Percentiles rank a stretch among this genome's conserved stretches.
phyloP scores from a whole-genome alignment of 352 stramenopile genomes.

The Globisporangium emineosum region DNA sequence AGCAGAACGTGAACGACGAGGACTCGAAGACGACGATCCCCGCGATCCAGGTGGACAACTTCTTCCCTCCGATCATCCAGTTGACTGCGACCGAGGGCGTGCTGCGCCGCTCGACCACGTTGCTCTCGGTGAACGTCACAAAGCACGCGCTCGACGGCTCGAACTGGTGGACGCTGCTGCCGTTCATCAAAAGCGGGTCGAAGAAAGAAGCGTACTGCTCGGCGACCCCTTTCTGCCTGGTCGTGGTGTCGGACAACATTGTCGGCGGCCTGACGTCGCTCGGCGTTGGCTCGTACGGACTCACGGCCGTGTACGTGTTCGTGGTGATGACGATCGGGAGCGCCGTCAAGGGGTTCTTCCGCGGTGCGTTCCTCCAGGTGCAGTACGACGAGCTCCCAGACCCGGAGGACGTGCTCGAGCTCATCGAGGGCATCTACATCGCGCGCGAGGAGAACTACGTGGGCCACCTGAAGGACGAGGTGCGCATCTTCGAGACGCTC shows the following conservation, averaged over 20 bases:
- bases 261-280: conserved; percentile 76
- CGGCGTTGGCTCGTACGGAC: conserved; percentile 80
- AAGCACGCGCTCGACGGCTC: conserved; percentile 52
- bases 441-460: conserved; percentile 79
- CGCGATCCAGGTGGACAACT: conserved; percentile 43
- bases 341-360: conserved; percentile 81
- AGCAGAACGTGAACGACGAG: conserved; percentile 41
- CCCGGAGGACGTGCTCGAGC: conserved; percentile 78
- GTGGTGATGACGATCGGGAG: conserved; percentile 86
- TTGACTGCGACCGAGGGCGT: conserved; percentile 66
- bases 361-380: conserved; percentile 73
- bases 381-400: conserved; percentile 83
- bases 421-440: conserved; percentile 89
- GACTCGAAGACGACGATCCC: conserved; percentile 24
- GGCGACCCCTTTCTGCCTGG: conserved; percentile 64
- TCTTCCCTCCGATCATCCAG: conserved; percentile 70
- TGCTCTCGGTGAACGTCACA: conserved; percentile 52
- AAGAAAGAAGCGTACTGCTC: conserved; percentile 45
- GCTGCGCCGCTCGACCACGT: conserved; percentile 43
- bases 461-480: conserved; percentile 85
- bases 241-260: conserved; percentile 86
- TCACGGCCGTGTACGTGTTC: conserved; percentile 86
- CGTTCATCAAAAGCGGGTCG: conserved; percentile 22
- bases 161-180: conserved; percentile 71
- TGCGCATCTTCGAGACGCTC: conserved; percentile 86